Percentiles rank a stretch among this genome's conserved stretches.
Conservation (phyloP, 2,329 filamentous ascomycete genomes). For the Aspergillus pseudonomiae region DNA sequence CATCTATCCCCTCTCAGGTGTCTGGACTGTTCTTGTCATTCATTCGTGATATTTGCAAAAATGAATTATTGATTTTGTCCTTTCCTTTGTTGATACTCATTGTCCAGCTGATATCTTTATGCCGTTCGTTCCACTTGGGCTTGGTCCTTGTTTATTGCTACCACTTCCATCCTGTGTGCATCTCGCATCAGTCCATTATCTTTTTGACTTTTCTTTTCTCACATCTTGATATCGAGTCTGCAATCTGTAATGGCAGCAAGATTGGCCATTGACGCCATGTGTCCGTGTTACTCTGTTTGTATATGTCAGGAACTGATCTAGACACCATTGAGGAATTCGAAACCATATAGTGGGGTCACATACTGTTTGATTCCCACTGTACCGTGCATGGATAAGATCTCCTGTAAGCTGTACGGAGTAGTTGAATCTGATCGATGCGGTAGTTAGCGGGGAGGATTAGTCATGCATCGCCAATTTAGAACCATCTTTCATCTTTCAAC, state of each 20-base stretch:
- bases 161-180: constrained; percentile 16
- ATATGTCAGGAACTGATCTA: constrained; percentile 14
- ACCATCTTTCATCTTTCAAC: neutral
- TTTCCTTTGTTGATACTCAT: constrained; percentile 28
- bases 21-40: constrained; percentile 18
- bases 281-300: constrained; percentile 13
- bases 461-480: neutral
- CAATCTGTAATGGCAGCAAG: constrained; percentile 24
- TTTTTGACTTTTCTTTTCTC: constrained; percentile 11
- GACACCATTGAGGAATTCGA: constrained; percentile 12
- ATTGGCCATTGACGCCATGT: constrained; percentile 17
- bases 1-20: constrained; percentile 18
- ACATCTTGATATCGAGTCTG: neutral
- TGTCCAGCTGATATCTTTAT: constrained; percentile 16
- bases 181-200: neutral
- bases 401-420: neutral
- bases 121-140: constrained; percentile 22
- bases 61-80: constrained; percentile 18
- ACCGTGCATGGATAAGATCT: neutral
- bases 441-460: neutral
- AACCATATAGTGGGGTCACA: neutral
- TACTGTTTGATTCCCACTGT: neutral
- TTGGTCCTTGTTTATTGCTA: constrained; percentile 13
- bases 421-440: neutral
- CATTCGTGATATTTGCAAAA: constrained; percentile 20